A percentile compares a stretch with the other conserved stretches of the same genome.
Conservation (phyloP, 2,329 filamentous ascomycete species). For the Ophiostoma novo-ulmi region DNA sequence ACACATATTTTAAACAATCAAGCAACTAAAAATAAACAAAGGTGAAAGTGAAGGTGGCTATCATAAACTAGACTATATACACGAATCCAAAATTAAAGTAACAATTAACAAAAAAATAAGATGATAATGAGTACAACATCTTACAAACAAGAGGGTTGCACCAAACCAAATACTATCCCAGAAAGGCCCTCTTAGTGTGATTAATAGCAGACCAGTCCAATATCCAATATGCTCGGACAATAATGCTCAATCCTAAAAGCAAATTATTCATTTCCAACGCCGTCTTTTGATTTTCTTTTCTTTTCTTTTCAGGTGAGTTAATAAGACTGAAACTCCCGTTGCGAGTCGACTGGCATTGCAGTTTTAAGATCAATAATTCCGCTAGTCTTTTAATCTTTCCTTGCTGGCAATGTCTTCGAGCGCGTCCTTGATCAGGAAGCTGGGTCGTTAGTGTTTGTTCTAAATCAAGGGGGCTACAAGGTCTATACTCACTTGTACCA, state of each 20-base stretch:
- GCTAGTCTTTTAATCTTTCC: conserved; percentile 57
- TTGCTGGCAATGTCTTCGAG: conserved; percentile 69
- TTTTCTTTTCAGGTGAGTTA: background rate
- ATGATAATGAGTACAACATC: background rate
- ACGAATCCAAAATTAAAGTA: background rate
- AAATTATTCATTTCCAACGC: background rate
- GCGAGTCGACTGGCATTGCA: background rate
- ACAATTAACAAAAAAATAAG: background rate
- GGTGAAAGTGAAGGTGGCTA: background rate
- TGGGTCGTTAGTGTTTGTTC: conserved; percentile 38
- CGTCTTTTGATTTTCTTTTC: background rate
- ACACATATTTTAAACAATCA: background rate
- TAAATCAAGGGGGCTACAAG: background rate
- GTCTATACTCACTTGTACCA: conserved; percentile 80
- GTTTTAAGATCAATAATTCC: background rate
- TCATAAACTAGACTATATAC: conserved; percentile 7
- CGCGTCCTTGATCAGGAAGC: conserved; percentile 81
- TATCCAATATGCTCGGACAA: background rate
- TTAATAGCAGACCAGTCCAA: background rate
- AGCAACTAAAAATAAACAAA: too few relatives aligned
- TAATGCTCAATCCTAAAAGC: background rate
- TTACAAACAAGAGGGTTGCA: background rate
- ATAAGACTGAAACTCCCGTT: background rate
- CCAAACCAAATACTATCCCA: background rate
- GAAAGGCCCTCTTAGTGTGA: background rate